Base-by-base conservation (phyloP, 768 basidiomycete genomes). In the Suillus lakei region DNA sequence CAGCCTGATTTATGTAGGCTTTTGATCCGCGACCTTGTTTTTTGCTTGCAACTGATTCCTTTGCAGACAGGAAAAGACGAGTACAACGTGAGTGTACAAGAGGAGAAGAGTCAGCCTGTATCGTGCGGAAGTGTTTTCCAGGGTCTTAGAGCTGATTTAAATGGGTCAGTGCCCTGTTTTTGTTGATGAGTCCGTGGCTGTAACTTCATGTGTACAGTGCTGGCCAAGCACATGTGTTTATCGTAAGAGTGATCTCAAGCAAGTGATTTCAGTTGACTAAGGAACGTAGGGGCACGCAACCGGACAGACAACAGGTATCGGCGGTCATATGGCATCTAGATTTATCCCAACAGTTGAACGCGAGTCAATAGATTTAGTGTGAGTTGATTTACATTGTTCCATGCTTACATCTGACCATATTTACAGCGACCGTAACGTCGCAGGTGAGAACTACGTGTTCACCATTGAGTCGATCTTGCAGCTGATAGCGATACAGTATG, bases 331-430 rank as follows among this genome's bases (percentile, higher is more conserved):
- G 70, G 83, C 94, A 0, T 90, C 92, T 10, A 83, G 96, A 3
- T 98, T 98, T 73, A 96, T 99, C 64, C 93, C 95, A 12, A 98
- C 96, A 0, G 96, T 99, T 9, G 97, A 99, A 76, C 86, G 97
- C 67, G 97, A 99, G 78, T 92, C 91, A 0, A 91, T 96, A 67
- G 95, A 94, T 77, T 81, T 96, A 36, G 90, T 95, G 90, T 93
- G 72, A 77, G 88, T n/a, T 28, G 2, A 5, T 23, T 30, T 60
- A 50, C 16, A 30, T 61, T 54, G 23, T 36, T 39, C 15, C 53
- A 44, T 44, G 59, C 21, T 21, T 28, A 3, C 39, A 41, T 43
- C 39, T 59, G 18, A 59, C 39, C 12, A 26, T 51, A 26, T 54
- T 16, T 60, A 1, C 62, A 94, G 92, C 72, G 95, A 97, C 75